Evolutionary conservation across 257 asterid genomes (phyloP).

Genomic region (Plantago elongata): DNA sequence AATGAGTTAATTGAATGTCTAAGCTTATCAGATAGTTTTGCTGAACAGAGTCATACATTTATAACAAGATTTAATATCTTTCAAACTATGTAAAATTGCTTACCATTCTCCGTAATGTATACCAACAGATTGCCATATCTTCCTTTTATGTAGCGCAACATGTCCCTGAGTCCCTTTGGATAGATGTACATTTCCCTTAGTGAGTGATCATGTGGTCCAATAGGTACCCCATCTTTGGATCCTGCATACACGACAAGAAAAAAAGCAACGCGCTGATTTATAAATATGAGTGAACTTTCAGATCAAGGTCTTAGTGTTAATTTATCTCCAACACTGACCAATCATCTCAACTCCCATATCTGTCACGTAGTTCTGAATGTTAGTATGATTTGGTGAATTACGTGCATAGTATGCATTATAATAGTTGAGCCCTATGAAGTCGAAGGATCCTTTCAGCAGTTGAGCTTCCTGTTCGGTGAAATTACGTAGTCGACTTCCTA

Average conservation of each 20-base stretch:
- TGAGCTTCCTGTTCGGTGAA: slow-evolving; percentile 29
- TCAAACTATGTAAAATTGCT: too few relatives aligned
- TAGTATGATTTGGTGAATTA: slow-evolving; percentile 1
- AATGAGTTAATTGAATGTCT: too few relatives aligned
- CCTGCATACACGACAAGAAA: background rate
- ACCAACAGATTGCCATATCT: slow-evolving; percentile 34
- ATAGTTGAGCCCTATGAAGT: slow-evolving; percentile 33
- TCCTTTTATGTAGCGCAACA: slow-evolving; percentile 23
- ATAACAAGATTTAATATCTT: too few relatives aligned
- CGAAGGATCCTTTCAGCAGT: slow-evolving; percentile 29
- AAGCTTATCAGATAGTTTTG: too few relatives aligned
- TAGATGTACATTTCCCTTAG: too few relatives aligned
- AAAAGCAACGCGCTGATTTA: too few relatives aligned
- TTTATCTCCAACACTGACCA: slow-evolving; percentile 1
- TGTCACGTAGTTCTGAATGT: slow-evolving; percentile 12
- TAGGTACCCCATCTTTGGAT: slow-evolving; percentile 3
- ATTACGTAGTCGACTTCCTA: slow-evolving; percentile 27
- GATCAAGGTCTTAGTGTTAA: too few relatives aligned
- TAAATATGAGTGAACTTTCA: background rate
- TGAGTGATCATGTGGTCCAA: slow-evolving; percentile 25
- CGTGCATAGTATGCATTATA: slow-evolving; percentile 24
- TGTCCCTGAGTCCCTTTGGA: slow-evolving; percentile 30
- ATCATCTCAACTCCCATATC: slow-evolving; percentile 12
- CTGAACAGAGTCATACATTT: too few relatives aligned
- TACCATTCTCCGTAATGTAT: slow-evolving; percentile 47